Evolutionary conservation across 2,329 filamentous ascomycete species (phyloP), one percentile per base, ranked within the genome.

Genomic region (Lecanicillium sp.): DNA sequence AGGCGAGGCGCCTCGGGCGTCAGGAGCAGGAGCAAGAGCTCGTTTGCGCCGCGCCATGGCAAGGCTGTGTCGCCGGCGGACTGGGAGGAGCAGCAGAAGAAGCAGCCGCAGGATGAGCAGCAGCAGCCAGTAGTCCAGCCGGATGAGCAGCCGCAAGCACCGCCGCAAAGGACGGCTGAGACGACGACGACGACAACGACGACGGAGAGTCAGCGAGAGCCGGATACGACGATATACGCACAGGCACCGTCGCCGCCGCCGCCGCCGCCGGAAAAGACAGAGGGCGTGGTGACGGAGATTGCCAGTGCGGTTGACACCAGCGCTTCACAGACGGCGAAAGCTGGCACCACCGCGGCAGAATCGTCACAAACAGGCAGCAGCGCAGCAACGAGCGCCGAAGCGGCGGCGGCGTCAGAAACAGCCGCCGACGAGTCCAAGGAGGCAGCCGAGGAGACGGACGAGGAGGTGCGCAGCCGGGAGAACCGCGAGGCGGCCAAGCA

Each of bases 61-160:
- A 81, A 76, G 48, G 78, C 71, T 3, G 68, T 81, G 28, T 75
- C 79, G 49, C 77, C 76, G 10, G 51, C 62, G 5, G 53, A 62
- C 22, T 49, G 52, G 42, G 49, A 50, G 17, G 46, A 45, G 33
- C n/a, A 32, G 17, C 31, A 38, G 13, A 30, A 36, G 14, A 49
- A 48, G 36, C 40, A 49, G 31, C 27, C 30, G 17, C 45, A 52
- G 4, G 56, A 62, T 13, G 49, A 45, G 33, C n/a, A n/a, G n/a
- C n/a, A n/a, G n/a, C n/a, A n/a, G n/a, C n/a, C n/a, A n/a, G 48
- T 46, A 4, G 34, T 22, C 19, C 14, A 37, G 17, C 33, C 30
- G 22, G 36, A 42, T 37, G 49, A 46, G 43, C 46, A 47, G 27
- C 53, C 48, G n/a, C 47, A 44, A 37, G 17, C 9, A 22, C 30